A percentile compares a stretch with the other conserved stretches of the same genome.
These are phyloP conservation scores for Physcomitrium patens DNA, from an alignment of 225 moss, liverwort and hornwort genomes.

Conservation along the genomic window DNA sequence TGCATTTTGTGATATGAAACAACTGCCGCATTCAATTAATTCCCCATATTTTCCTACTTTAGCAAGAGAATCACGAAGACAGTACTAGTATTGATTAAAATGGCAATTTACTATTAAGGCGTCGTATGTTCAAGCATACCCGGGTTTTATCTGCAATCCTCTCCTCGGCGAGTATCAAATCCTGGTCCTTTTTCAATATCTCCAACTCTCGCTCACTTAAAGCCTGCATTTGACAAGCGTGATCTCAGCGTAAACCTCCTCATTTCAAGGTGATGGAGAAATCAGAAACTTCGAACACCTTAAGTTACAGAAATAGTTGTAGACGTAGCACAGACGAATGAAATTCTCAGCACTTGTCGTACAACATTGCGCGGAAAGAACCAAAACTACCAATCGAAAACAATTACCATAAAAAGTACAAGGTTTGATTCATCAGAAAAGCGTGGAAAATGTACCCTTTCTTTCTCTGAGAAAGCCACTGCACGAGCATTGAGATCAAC, in stretches of 20 bases:
- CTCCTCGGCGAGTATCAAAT: conserved; percentile 69
- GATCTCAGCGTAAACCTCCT: conserved; percentile 12
- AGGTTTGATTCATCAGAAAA: not conserved
- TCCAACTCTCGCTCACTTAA: conserved; percentile 68
- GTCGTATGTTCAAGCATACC: conserved; percentile 38
- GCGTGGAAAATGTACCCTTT: conserved; percentile 55
- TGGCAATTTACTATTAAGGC: not conserved
- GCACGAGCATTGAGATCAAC: conserved; percentile 63
- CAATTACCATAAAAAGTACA: not conserved
- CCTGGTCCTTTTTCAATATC: conserved; percentile 70
- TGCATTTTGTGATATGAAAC: not conserved
- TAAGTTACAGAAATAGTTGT: not conserved
- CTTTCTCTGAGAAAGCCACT: conserved; percentile 57
- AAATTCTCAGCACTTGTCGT: not conserved
- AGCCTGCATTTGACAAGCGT: conserved; percentile 41
- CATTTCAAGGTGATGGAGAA: not conserved
- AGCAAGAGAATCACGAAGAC: conserved; percentile 3
- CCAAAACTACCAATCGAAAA: not conserved
- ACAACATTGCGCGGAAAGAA: not conserved
- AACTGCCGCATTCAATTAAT: not conserved
- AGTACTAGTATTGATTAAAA: not conserved
- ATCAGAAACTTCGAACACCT: not conserved
- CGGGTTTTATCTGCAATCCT: conserved; percentile 60
- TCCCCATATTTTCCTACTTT: not conserved
- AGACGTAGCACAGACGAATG: not conserved